A percentile compares a stretch with the other conserved stretches of the same genome.
Evolutionary conservation across 495 filamentous ascomycete genomes (phyloP).

Genomic region (Penicillium longicatenatum): DNA sequence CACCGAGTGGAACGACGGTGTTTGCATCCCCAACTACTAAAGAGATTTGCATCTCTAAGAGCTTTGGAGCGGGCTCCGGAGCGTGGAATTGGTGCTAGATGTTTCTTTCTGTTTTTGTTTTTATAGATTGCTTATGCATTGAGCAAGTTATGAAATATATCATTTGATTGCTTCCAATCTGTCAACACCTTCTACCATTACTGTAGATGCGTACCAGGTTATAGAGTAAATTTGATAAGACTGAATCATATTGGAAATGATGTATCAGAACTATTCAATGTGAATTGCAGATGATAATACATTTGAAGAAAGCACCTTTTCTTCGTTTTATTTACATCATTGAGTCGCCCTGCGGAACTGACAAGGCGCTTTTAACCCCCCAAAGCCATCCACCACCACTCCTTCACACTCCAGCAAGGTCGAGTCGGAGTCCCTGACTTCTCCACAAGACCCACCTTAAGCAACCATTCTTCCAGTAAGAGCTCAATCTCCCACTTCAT

Average conservation of each 20-base stretch:
- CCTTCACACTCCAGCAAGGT: constrained; percentile 49
- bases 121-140: not conserved
- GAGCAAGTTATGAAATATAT: not conserved
- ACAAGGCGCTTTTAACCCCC: too few species aligned
- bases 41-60: not conserved
- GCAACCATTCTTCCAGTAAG: constrained; percentile 68
- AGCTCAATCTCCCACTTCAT: constrained; percentile 68
- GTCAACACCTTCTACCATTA: not conserved
- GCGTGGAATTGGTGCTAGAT: not conserved
- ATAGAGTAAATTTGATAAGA: not conserved
- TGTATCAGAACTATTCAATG: not conserved
- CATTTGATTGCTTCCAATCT: not conserved
- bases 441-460: constrained; percentile 45
- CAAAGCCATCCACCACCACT: constrained; percentile 70
- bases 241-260: too few species aligned
- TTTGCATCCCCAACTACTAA: not conserved
- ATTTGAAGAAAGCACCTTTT: too few species aligned
- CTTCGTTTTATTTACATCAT: too few species aligned
- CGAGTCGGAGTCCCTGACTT: constrained; percentile 30
- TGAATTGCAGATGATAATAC: too few species aligned
- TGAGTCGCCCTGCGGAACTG: too few species aligned
- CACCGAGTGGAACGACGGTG: not conserved
- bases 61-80: not conserved
- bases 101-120: not conserved
- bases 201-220: not conserved